Base-by-base conservation (phyloP, 2,329 filamentous ascomycete genomes). In the Epichloe sylvatica region DNA sequence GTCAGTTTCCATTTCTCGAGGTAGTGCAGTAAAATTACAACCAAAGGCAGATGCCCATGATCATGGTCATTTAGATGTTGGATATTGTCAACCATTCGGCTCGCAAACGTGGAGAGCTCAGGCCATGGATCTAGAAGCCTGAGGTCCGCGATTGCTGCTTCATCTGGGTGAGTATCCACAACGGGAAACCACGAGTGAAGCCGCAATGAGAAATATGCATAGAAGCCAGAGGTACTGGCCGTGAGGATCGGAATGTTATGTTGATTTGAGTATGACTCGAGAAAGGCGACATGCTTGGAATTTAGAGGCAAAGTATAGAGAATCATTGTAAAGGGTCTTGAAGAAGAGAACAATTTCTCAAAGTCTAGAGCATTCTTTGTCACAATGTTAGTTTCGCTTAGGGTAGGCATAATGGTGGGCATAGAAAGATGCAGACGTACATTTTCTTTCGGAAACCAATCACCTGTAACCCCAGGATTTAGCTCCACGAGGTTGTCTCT, bases 131-230 rank as follows among this genome's bases (percentile, higher is more conserved):
- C 77, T 4, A 95, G 70, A 12, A 98, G 74, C 46, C 92, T 82
- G 35, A 98, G 74, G 59, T 98, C 92, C 50, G 85, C 83, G 0
- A 81, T 92, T 7, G 87, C 81, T 38, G 87, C 86, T 39, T 87
- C 81, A 54, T 94, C 89, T 1, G 92, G 92, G 61, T 98, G 92
- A 42, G 92, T 97, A 63, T 98, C 91, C 54, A 98, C 86, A 51
- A 98, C 85, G 5, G 91, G 89, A 59, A 94, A 95, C 30, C 82
- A 79, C n/a, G 80, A 73, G 9, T 86, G 84, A 30, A 95, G 71
- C 56, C 78, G 74, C 30, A 94, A 73, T n/a, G 81, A 84, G 64
- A 97, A 94, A 56, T 86, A 86, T 2, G 87, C 86, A 66, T 92
- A 94, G 69, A 94, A 96, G 30, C 92, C 92, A 39, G 85, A 77